Evolutionary conservation across 1,284 basidiomycete genomes (phyloP), one percentile per base, ranked within the genome.

Genomic region (Mycosarcoma mackinlayi): DNA sequence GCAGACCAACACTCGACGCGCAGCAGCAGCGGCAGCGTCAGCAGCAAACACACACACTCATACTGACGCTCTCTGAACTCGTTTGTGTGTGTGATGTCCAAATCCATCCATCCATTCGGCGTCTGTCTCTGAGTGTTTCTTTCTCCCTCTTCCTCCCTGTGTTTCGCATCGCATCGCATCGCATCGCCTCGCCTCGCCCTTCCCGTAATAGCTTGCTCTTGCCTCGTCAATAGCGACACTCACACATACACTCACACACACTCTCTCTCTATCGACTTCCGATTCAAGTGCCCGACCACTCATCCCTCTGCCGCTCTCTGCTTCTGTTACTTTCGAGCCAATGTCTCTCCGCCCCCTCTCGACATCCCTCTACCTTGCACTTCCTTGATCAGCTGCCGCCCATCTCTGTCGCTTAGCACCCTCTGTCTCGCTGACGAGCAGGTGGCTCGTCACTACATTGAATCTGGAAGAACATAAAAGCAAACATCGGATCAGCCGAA

Each of bases 1-100:
- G 62, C 62, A 65, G 62, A 65, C 62, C 62, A 65, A 65, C 62
- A 65, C 62, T 65, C 58, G n/a, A n/a, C 41, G 50, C 55, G 49
- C 49, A 46, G 54, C 50, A 47, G 24, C 21, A 38, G 11, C 24
- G 9, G 37, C 37, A 39, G 37, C n/a, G n/a, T n/a, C n/a, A 31
- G 28, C 27, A 30, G 27, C 41, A 24, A 27, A 27, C 41, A 31
- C n/a, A n/a, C n/a, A n/a, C n/a, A n/a, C n/a, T n/a, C n/a, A 23
- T 19, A 39, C 8, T 16, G 7, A 35, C 7, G n/a, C 11, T 35
- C 14, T 35, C 8, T 35, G 10, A 10, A 16, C n/a, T 5, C n/a
- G 10, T 35, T 7, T 35, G 34, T 35, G 34, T 35, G 14, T 35
- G 14, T 35, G 18, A 31, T 33, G 31, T 46, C 44, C 25, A 37